Conservation (phyloP, 129 eudicot species). For the Saposhnikovia divaricata region DNA sequence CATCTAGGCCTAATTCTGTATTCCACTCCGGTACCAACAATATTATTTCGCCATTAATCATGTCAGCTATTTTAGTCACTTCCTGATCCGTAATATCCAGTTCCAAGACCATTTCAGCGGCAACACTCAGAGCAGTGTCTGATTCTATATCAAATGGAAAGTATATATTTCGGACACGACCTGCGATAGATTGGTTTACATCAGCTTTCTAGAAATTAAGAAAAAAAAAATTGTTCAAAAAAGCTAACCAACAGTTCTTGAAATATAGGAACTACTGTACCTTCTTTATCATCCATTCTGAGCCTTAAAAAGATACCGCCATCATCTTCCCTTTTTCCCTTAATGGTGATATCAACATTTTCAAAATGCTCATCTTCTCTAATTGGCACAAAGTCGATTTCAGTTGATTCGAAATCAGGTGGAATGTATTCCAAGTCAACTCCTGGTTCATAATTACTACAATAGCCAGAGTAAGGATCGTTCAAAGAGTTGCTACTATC, state of each 20-base stretch:
- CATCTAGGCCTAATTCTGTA: constrained; percentile 15
- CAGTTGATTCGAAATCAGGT: constrained; percentile 31
- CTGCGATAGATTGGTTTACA: constrained; percentile 24
- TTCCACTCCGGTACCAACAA: constrained; percentile 71
- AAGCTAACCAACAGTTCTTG: not conserved
- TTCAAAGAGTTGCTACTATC: constrained; percentile 18
- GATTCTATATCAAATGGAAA: constrained; percentile 71
- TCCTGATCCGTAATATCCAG: constrained; percentile 72
- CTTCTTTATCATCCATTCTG: constrained; percentile 75
- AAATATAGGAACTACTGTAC: constrained; percentile 15
- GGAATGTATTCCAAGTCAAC: constrained; percentile 32
- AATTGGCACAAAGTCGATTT: constrained; percentile 33
- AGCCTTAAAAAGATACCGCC: constrained; percentile 51
- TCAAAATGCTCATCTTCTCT: constrained; percentile 45
- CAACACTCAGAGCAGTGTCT: constrained; percentile 72
- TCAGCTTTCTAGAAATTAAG: not conserved
- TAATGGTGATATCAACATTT: constrained; percentile 49
- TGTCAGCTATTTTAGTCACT: constrained; percentile 73
- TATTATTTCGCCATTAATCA: constrained; percentile 67
- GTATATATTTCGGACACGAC: constrained; percentile 73
- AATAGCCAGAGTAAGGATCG: constrained; percentile 27
- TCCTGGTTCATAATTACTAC: constrained; percentile 33
- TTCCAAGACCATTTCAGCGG: constrained; percentile 80
- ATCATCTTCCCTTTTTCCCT: constrained; percentile 66
- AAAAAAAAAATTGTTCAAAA: not conserved